Evolutionary conservation across 805 yeast species (phyloP).

Genomic region (Barnettozyma salicaria): DNA sequence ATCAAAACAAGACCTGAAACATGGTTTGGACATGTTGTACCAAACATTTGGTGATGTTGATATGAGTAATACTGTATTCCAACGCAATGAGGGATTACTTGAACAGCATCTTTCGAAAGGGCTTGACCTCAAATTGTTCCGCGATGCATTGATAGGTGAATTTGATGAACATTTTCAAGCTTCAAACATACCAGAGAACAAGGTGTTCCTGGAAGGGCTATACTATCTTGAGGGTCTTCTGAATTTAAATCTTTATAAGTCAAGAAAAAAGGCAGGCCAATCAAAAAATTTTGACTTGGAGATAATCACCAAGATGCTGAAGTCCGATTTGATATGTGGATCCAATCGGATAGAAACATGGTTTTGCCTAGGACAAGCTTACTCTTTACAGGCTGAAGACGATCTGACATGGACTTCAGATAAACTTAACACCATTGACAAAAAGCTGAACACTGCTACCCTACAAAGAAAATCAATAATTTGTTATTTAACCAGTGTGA

Average conservation of each 20-base stretch:
- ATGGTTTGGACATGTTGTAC: constrained; percentile 62
- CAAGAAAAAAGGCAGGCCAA: constrained; percentile 71
- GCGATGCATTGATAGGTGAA: constrained; percentile 49
- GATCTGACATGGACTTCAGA: constrained; percentile 92
- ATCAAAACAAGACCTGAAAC: constrained; percentile 67
- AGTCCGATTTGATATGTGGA: constrained; percentile 60
- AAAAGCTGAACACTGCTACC: constrained; percentile 53
- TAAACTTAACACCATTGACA: constrained; percentile 57
- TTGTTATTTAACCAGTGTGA: constrained; percentile 71
- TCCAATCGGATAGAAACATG: constrained; percentile 76
- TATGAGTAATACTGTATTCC: constrained; percentile 33
- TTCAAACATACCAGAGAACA: constrained; percentile 30
- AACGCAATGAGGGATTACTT: constrained; percentile 40
- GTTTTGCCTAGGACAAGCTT: constrained; percentile 78
- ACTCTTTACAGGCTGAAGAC: constrained; percentile 74
- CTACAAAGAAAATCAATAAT: constrained; percentile 64
- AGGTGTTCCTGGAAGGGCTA: constrained; percentile 47
- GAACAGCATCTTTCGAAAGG: constrained; percentile 42
- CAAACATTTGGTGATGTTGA: constrained; percentile 68
- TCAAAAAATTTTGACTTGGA: constrained; percentile 80
- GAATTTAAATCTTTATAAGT: constrained; percentile 57
- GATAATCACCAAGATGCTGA: constrained; percentile 58
- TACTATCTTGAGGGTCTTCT: constrained; percentile 66
- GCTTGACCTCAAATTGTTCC: constrained; percentile 40
- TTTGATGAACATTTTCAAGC: constrained; percentile 25